phyloP scores from a whole-genome alignment of 192 early-diverging fungal genomes.

The Podila minutissima region DNA sequence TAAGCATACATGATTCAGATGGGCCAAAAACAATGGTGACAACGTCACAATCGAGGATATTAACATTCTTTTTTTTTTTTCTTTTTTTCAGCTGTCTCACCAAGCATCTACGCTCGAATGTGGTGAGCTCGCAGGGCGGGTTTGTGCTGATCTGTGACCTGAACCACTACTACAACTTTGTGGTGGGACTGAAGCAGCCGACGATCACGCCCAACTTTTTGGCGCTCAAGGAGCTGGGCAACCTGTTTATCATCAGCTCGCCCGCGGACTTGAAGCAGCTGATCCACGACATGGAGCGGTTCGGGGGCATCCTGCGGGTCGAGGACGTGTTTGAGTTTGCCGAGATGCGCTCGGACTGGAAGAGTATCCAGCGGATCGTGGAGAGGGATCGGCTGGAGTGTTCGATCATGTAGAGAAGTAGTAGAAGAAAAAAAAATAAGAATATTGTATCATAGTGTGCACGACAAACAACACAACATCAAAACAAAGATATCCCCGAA shows the following conservation, averaged over 20 bases:
- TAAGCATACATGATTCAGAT: constrained; percentile 44
- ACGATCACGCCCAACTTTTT: constrained; percentile 76
- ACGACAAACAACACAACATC: too few relatives aligned
- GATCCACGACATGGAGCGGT: constrained; percentile 81
- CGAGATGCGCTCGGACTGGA: constrained; percentile 79
- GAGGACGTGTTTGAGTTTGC: constrained; percentile 91
- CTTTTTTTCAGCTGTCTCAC: constrained; percentile 69
- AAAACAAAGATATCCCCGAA: too few relatives aligned
- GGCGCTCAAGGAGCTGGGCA: constrained; percentile 84
- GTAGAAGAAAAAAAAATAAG: not conserved
- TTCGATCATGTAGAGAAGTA: constrained; percentile 57
- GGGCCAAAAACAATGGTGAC: not conserved
- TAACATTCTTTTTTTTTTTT: not conserved
- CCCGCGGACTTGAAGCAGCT: constrained; percentile 76
- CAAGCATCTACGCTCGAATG: constrained; percentile 85
- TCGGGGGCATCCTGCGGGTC: constrained; percentile 73
- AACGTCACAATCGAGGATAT: too few relatives aligned
- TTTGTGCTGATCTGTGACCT: constrained; percentile 93
- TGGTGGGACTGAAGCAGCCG: constrained; percentile 66
- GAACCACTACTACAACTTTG: constrained; percentile 84
- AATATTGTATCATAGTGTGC: too few relatives aligned
- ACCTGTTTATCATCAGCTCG: constrained; percentile 81
- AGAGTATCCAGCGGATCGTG: constrained; percentile 78
- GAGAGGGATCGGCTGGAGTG: constrained; percentile 72
- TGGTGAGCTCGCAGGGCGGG: constrained; percentile 85